These are phyloP conservation scores for Komagataella mondaviorum DNA, from an alignment of 805 yeast species.

Conservation along the genomic window DNA sequence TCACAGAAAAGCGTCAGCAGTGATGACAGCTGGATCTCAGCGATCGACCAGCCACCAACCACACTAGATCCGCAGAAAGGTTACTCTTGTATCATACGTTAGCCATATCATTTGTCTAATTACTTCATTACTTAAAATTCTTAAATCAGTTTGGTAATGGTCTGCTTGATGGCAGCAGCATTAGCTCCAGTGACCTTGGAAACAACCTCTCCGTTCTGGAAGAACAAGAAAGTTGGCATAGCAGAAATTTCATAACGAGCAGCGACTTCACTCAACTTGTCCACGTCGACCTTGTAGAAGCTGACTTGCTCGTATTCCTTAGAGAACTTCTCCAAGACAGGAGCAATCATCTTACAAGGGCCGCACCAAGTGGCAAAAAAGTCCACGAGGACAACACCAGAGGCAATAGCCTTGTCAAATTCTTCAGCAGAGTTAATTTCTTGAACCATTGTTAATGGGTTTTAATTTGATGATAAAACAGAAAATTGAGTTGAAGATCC, in stretches of 20 bases:
- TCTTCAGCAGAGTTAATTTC: slow-evolving; percentile 33
- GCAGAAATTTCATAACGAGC: slow-evolving; percentile 43
- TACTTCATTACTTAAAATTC: neutral
- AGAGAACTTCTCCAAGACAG: slow-evolving; percentile 75
- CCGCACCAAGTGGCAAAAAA: slow-evolving; percentile 98
- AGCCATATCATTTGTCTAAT: neutral
- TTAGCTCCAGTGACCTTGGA: slow-evolving; percentile 83
- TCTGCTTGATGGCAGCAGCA: slow-evolving; percentile 70
- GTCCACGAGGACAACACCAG: slow-evolving; percentile 81
- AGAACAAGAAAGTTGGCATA: slow-evolving; percentile 56
- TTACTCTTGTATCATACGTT: neutral
- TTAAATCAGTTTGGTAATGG: slow-evolving; percentile 20
- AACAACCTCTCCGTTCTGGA: slow-evolving; percentile 73
- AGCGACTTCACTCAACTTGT: slow-evolving; percentile 66
- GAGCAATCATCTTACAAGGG: slow-evolving; percentile 96
- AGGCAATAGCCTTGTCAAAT: slow-evolving; percentile 54
- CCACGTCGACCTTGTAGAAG: slow-evolving; percentile 89
- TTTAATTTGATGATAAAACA: neutral
- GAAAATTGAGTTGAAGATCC: neutral
- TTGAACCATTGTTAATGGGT: slow-evolving; percentile 31
- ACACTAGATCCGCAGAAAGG: neutral
- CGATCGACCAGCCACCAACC: neutral
- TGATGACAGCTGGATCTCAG: neutral
- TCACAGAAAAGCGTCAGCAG: neutral
- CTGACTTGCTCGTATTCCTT: slow-evolving; percentile 49